Base-by-base conservation (phyloP, 2,329 filamentous ascomycete species). In the Colletotrichum godetiae region DNA sequence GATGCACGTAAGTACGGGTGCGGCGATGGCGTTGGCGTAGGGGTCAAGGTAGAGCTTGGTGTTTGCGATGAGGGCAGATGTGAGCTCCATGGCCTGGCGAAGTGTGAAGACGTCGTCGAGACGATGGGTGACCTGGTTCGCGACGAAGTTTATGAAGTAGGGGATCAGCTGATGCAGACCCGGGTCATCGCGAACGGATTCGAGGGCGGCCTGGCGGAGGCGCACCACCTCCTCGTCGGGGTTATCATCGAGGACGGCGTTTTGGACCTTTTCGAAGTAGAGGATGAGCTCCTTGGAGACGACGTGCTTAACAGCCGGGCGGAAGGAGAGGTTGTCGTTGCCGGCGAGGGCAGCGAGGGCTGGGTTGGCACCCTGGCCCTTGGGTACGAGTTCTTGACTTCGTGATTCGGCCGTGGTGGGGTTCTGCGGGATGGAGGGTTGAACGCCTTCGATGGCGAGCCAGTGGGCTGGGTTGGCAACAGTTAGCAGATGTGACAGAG, bases 391-490 rank as follows among this genome's bases (percentile, higher is more conserved):
- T 78, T 98, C 95, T 80, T 95, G 93, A 64, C 93, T 92, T 73
- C 94, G 90, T 35, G 94, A 92, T 81, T 98, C 95, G 79, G 92
- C 91, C 6, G 93, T 92, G 1, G 95, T 97, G 7, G 97, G 97
- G 82, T 99, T 99, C 82, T 98, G 96, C 1, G 96, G 95, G 78
- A 98, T 98, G 0, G 95, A 94, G 2, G 97, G 97, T 81, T 99
- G 96, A 33, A 98, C 97, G 72, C 97, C 97, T 87, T 99, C 97
- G 61, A 99, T 95, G 27, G 97, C 95, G 74, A 98, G 92, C 96
- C 97, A 99, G 84, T 99, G 97, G 74, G 94, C 97, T 95, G 79
- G 19, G 69, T 52, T 27, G 19, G 6, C 1, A 33, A 35, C n/a
- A 42, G 77, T 78, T 42, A 77, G 69, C 60, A 75, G 61, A 11